Conservation (phyloP, 257 asterid genomes). For the Petunia secreta region DNA sequence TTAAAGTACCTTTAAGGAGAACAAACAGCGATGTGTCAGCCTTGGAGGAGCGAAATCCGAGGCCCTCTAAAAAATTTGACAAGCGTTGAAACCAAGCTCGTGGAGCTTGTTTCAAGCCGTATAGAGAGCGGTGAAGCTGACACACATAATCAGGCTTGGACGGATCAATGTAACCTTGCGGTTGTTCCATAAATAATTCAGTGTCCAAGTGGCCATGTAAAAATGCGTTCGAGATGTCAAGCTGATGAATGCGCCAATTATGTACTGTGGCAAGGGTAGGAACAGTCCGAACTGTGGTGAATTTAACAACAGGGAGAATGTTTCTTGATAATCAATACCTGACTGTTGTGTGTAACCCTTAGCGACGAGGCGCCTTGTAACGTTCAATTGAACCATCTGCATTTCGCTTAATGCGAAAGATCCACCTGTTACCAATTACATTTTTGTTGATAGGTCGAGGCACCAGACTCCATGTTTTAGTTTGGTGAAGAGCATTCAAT, state of each 20-base stretch:
- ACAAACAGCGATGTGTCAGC: not conserved
- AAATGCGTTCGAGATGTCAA: not conserved
- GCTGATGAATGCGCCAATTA: not conserved
- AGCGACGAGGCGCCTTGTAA: no score
- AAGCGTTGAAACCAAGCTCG: not conserved
- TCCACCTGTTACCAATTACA: not conserved
- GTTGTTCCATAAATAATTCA: no score
- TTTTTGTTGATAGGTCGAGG: not conserved
- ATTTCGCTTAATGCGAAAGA: not conserved
- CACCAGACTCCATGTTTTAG: not conserved
- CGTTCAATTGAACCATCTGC: not conserved
- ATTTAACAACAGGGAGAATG: no score
- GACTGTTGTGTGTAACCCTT: no score
- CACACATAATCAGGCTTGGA: not conserved
- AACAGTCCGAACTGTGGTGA: no score
- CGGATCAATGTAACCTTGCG: not conserved
- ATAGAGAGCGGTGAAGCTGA: not conserved
- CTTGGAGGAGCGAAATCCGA: not conserved
- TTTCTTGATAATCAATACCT: no score
- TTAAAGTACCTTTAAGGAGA: no score
- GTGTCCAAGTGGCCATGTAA: not conserved
- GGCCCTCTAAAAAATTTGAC: not conserved
- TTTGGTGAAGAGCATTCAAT: not conserved
- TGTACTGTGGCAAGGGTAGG: no score
- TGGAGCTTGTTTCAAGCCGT: not conserved